Conservation (phyloP, 768 basidiomycete species). For the Rhodotorula toruloides region DNA sequence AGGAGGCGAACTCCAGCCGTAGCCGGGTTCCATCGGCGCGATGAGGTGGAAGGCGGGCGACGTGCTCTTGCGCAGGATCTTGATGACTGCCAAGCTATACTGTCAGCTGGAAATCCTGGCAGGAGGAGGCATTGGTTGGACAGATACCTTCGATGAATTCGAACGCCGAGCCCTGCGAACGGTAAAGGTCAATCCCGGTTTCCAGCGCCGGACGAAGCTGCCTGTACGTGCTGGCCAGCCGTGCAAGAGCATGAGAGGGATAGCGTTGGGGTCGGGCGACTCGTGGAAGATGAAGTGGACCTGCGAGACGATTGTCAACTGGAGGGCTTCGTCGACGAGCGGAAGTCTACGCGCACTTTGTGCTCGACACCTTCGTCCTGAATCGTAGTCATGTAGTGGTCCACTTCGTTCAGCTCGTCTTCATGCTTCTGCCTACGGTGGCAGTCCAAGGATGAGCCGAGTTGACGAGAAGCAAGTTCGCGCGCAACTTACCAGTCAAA, state of each 20-base stretch:
- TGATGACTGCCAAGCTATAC: no score
- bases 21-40: conserved; percentile 38
- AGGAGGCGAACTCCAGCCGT: conserved; percentile 26
- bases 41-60: conserved; percentile 35
- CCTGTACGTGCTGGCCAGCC: conserved; percentile 40
- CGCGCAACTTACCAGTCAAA: conserved; percentile 38
- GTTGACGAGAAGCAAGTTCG: neutral
- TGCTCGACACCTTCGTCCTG: conserved; percentile 21
- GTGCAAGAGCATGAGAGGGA: conserved; percentile 42
- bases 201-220: neutral
- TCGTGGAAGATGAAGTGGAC: conserved; percentile 42
- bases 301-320: neutral
- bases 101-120: neutral
- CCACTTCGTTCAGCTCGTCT: conserved; percentile 31
- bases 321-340: neutral
- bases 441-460: neutral
- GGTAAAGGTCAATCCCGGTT: no score
- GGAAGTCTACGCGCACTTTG: neutral
- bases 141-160: conserved; percentile 38
- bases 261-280: conserved; percentile 40
- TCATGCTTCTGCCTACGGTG: conserved; percentile 11
- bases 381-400: conserved; percentile 35
- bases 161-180: conserved; percentile 33
- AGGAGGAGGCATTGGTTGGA: neutral
- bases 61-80: conserved; percentile 28